Conservation (phyloP, 331 rosid genomes). For the Rhamnella rubrinervis region DNA sequence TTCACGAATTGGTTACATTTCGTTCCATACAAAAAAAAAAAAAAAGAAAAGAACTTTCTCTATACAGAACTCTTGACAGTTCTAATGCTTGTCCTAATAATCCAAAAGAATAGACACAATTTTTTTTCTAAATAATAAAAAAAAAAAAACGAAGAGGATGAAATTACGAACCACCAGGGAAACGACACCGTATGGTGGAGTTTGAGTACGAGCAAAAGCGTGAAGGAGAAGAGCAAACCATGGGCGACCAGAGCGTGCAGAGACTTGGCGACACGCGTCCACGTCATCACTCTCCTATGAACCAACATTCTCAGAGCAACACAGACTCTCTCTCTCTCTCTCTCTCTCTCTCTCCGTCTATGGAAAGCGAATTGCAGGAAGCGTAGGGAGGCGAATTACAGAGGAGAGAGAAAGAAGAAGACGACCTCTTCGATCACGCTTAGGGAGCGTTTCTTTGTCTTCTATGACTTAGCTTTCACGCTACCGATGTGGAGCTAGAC, state of each 20-base stretch:
- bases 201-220: conserved; percentile 64
- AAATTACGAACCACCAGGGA: conserved; percentile 76
- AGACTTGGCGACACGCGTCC: conserved; percentile 76
- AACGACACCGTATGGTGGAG: conserved; percentile 45
- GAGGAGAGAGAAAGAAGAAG: background rate
- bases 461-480: conserved; percentile 43
- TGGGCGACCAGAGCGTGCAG: conserved; percentile 66
- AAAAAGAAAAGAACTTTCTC: background rate
- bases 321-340: background rate
- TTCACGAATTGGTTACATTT: conserved; percentile 14
- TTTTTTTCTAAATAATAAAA: too few species aligned
- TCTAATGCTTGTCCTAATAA: background rate
- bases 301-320: conserved; percentile 43
- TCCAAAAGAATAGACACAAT: background rate
- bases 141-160: background rate
- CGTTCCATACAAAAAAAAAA: conserved; percentile 2
- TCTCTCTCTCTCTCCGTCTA: background rate
- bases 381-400: background rate
- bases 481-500: conserved; percentile 7
- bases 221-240: conserved; percentile 68
- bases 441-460: background rate
- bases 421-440: background rate
- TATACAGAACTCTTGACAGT: background rate
- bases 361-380: background rate
- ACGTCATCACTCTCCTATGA: conserved; percentile 67